Conservation (phyloP, 192 early-diverging fungal species). For the Kappamyces sp. region DNA sequence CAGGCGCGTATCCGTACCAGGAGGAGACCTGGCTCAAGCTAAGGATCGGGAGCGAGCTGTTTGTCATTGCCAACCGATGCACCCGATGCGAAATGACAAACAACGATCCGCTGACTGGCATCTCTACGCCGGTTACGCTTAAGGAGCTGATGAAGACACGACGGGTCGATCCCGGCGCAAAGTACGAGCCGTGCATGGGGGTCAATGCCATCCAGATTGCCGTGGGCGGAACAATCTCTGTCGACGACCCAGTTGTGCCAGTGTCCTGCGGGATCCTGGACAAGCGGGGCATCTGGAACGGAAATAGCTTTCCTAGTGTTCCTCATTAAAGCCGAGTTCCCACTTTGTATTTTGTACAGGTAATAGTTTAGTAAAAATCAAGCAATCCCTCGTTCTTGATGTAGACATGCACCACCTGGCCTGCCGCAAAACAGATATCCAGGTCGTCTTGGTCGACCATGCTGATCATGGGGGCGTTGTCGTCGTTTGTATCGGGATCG, state of each 20-base stretch:
- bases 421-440: too few relatives aligned
- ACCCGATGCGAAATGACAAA: slow-evolving; percentile 36
- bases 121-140: slow-evolving; percentile 18
- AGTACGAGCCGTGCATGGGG: slow-evolving; percentile 35
- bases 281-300: slow-evolving; percentile 29
- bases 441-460: too few relatives aligned
- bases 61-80: slow-evolving; percentile 31
- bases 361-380: too few relatives aligned
- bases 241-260: slow-evolving; percentile 28
- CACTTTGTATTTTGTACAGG: too few relatives aligned
- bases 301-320: slow-evolving; percentile 9
- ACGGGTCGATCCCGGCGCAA: slow-evolving; percentile 26
- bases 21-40: slow-evolving; percentile 67
- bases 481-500: too few relatives aligned
- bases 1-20: slow-evolving; percentile 44
- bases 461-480: too few relatives aligned
- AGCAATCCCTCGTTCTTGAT: too few relatives aligned
- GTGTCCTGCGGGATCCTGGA: slow-evolving; percentile 21
- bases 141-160: slow-evolving; percentile 28
- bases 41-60: slow-evolving; percentile 23
- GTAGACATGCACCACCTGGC: too few relatives aligned
- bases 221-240: slow-evolving; percentile 15
- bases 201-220: slow-evolving; percentile 28
- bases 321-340: too few relatives aligned
- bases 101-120: slow-evolving; percentile 29